Percentiles rank a stretch among this genome's conserved stretches.
Evolutionary conservation across 2,329 filamentous ascomycete genomes (phyloP).

Genomic region (Xylaria sp.): DNA sequence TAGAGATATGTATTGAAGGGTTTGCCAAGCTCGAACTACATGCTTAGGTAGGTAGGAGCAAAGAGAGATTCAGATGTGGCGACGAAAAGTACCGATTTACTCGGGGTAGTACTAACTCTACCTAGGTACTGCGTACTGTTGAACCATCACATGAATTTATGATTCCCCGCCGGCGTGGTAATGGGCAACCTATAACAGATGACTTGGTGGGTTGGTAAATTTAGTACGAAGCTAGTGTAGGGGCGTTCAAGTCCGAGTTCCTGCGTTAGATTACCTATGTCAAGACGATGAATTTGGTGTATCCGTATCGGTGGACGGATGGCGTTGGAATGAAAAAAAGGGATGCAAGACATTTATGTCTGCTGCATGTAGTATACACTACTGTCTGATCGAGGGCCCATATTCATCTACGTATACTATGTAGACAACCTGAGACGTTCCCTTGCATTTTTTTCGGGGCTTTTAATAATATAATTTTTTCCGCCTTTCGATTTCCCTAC

Average conservation of each 20-base stretch:
- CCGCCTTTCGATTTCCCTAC: background rate
- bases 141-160: constrained; percentile 12
- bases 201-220: background rate
- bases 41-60: background rate
- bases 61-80: background rate
- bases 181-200: background rate
- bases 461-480: constrained; percentile 1
- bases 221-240: constrained; percentile 8
- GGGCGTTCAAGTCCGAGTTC: background rate
- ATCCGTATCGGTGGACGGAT: background rate
- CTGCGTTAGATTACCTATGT: constrained; percentile 8
- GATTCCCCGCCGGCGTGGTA: background rate
- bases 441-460: background rate
- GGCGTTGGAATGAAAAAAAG: background rate
- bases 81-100: background rate
- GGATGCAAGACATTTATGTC: background rate
- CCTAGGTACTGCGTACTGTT: background rate
- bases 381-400: background rate
- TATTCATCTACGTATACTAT: background rate
- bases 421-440: constrained; percentile 11
- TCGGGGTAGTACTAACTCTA: background rate
- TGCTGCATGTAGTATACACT: background rate
- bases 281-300: background rate
- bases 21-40: background rate
- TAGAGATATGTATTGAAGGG: background rate